Evolutionary conservation across 805 yeast species (phyloP).

Genomic region (Wickerhamiella vanderwaltii): DNA sequence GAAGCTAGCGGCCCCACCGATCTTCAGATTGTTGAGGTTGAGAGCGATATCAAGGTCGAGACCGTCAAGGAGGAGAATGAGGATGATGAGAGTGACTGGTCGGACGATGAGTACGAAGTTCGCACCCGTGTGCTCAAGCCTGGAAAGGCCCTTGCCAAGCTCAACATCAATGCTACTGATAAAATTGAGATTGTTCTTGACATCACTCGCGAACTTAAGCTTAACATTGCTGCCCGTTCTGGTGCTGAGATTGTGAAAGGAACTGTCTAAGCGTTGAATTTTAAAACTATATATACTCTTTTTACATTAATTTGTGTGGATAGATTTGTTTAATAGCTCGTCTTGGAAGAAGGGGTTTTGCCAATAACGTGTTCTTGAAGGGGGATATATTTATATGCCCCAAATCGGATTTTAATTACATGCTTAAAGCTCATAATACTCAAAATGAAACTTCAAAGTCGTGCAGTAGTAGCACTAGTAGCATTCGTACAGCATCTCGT

Average conservation of each 20-base stretch:
- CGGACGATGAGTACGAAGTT: conserved; percentile 80
- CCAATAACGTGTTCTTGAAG: too few species aligned
- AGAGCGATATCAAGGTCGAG: conserved; percentile 73
- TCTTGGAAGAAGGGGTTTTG: too few species aligned
- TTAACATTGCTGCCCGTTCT: conserved; percentile 44
- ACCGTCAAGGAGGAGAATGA: conserved; percentile 64
- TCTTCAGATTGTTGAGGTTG: conserved; percentile 48
- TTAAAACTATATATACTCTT: neutral
- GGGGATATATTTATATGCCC: too few species aligned
- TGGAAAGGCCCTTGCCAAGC: conserved; percentile 63
- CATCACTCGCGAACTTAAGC: conserved; percentile 51
- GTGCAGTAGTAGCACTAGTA: too few species aligned
- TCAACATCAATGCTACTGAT: conserved; percentile 59
- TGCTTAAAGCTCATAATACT: too few species aligned
- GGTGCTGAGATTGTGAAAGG: conserved; percentile 21
- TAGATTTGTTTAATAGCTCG: neutral
- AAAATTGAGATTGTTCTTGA: conserved; percentile 54
- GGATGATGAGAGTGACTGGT: conserved; percentile 39
- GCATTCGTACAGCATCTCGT: too few species aligned
- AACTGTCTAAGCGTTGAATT: conserved; percentile 13
- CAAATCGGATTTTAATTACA: too few species aligned
- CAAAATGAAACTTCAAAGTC: too few species aligned
- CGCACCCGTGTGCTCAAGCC: conserved; percentile 64
- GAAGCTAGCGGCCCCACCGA: conserved; percentile 48
- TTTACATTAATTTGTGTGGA: neutral